A percentile compares a stretch with the other conserved stretches of the same genome.
Evolutionary conservation across 1,139 yeast genomes (phyloP).

Genomic region (Scheffersomyces illinoinensis): DNA sequence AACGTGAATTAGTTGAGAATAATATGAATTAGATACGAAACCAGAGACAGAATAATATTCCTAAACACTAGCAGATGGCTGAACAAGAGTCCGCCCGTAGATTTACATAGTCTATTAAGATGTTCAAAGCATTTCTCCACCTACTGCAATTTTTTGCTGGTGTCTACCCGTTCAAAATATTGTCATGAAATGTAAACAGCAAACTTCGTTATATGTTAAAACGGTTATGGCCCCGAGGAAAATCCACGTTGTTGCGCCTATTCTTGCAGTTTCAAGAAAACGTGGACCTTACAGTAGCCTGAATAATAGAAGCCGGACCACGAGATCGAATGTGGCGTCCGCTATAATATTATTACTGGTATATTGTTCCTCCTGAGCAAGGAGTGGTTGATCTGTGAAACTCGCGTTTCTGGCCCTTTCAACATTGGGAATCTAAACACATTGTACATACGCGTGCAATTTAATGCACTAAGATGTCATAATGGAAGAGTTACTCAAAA

Average conservation of each 20-base stretch:
- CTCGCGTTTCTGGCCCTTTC: background rate
- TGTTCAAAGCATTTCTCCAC: background rate
- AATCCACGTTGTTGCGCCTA: background rate
- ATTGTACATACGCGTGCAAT: background rate
- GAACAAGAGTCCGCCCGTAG: background rate
- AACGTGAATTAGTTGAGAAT: no score
- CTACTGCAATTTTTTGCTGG: background rate
- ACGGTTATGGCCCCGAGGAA: background rate
- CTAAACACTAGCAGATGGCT: background rate
- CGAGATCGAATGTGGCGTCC: background rate
- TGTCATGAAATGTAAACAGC: background rate
- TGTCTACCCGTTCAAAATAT: background rate
- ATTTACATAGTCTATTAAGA: background rate
- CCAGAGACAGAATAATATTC: background rate
- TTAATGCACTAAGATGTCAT: background rate
- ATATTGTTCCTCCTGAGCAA: background rate
- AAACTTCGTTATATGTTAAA: background rate
- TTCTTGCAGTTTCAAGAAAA: background rate
- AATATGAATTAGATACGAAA: no score
- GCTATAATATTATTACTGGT: background rate
- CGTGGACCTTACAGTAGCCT: background rate
- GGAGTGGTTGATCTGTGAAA: background rate
- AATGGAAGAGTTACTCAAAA: background rate
- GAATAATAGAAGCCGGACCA: background rate
- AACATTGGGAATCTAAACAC: background rate